phyloP scores from a whole-genome alignment of 768 basidiomycete species.

The Basidioascus undulatus region DNA sequence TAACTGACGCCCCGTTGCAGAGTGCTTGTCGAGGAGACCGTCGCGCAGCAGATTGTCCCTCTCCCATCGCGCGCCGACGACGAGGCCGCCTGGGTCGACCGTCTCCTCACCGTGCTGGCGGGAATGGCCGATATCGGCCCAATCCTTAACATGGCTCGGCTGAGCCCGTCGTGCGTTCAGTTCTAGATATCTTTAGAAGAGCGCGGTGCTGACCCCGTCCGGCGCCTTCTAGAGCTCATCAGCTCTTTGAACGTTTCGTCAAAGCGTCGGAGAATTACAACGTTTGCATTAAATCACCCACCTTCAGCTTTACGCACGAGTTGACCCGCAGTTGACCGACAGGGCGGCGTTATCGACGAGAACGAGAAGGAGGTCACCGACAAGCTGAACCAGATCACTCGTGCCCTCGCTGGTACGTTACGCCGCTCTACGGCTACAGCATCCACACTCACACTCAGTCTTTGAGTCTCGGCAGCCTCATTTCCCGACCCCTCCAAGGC shows the following conservation, averaged over 20 bases:
- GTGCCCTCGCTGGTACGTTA: slow-evolving; percentile 38
- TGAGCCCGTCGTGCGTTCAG: slow-evolving; percentile 43
- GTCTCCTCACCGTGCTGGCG: slow-evolving; percentile 45
- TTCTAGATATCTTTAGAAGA: too few species aligned
- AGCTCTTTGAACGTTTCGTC: slow-evolving; percentile 46
- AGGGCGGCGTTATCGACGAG: slow-evolving; percentile 81
- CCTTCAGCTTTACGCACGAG: not conserved
- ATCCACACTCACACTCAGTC: not conserved
- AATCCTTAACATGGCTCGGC: slow-evolving; percentile 34
- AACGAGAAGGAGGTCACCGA: slow-evolving; percentile 40
- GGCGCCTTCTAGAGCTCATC: too few species aligned
- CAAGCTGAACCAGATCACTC: slow-evolving; percentile 31
- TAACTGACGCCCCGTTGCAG: too few species aligned
- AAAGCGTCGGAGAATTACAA: slow-evolving; percentile 58
- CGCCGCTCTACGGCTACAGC: too few species aligned
- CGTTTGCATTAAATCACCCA: slow-evolving; percentile 26
- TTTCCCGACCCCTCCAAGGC: slow-evolving; percentile 52
- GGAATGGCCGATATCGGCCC: slow-evolving; percentile 36
- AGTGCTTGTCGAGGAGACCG: slow-evolving; percentile 35
- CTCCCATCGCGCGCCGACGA: slow-evolving; percentile 39
- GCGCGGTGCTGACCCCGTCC: slow-evolving; percentile 44
- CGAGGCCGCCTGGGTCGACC: slow-evolving; percentile 65
- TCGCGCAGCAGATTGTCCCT: slow-evolving; percentile 60
- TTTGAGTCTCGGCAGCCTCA: slow-evolving; percentile 21
- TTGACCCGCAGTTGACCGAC: slow-evolving; percentile 2